Base-by-base conservation (phyloP, 768 basidiomycete genomes). In the Harrya chromipes region DNA sequence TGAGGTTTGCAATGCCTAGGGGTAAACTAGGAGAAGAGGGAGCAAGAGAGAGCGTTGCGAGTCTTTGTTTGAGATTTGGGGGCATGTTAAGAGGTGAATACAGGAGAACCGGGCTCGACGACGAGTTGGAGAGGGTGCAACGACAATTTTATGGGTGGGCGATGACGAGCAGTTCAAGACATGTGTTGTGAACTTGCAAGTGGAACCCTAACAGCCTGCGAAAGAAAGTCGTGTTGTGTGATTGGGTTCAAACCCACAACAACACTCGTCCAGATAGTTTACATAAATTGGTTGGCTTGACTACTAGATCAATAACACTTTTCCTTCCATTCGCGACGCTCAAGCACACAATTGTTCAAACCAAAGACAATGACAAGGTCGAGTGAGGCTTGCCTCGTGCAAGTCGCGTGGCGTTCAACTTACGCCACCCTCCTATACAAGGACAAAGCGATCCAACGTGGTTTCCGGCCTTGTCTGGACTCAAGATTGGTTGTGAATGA, bases 11-110 rank as follows among this genome's bases (percentile, higher is more conserved):
- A 8, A 51, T 17, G 41, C 52, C 54, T 13, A 67, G 44, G 35
- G 66, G 68, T 9, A 75, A 62, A 0, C 76, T 70, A 0, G 79
- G 76, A n/a, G 75, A 72, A 1, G 81, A 81, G 6, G 73, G 60
- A 6, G 81, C 74, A 3, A 79, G 65, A 10, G 83, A 79, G 24
- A 88, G 74, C 0, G 84, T 80, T 16, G 83, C 78, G 7, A 88
- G 76, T 50, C 81, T 70, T 60, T 88, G 85, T 67, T 85, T 87
- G 50, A 88, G 74, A 42, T 67, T 81, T 19, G 78, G 63, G 24
- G 69, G 46, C 61, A 67, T 62, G 21, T 54, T 21, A 21, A 13
- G 43, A 40, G 38, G 27, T 21, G 36, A 27, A 36, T 27, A 6
- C 19, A 34, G 26, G 31, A 4, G 13, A 12, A 20, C 20, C 27